phyloP scores from a whole-genome alignment of 768 basidiomycete genomes.

The Mycena haematopus region DNA sequence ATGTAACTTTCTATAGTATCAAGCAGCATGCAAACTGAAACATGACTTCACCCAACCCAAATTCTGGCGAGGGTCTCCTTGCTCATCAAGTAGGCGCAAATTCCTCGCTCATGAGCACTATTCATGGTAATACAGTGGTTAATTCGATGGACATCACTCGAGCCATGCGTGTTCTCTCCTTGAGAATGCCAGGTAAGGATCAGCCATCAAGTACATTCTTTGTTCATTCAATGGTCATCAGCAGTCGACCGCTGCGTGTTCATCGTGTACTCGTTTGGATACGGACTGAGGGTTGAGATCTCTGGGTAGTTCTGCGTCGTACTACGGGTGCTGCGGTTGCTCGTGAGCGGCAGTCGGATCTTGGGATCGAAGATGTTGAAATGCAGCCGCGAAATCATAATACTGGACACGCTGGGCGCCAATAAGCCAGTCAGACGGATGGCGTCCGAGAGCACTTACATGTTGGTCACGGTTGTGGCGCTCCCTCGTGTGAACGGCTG shows the following conservation, averaged over 20 bases:
- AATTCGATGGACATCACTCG: background rate
- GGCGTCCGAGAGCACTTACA: conserved; percentile 33
- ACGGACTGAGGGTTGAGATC: conserved; percentile 18
- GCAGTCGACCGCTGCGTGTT: background rate
- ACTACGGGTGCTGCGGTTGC: background rate
- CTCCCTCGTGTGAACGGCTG: conserved; percentile 42
- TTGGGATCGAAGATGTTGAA: conserved; percentile 48
- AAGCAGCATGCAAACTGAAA: no score
- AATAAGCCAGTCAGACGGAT: background rate
- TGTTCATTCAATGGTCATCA: background rate
- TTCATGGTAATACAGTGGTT: background rate
- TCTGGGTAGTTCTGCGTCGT: background rate
- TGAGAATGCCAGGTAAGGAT: background rate
- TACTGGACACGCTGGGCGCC: conserved; percentile 40
- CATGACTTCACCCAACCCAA: no score
- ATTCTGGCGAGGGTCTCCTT: no score
- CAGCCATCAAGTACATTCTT: background rate
- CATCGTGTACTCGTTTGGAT: conserved; percentile 5
- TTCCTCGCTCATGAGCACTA: background rate
- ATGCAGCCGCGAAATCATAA: conserved; percentile 48
- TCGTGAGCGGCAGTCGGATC: background rate
- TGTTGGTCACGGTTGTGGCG: conserved; percentile 43
- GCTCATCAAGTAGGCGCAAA: no score
- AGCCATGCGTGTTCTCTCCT: background rate
- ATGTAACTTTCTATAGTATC: no score